Evolutionary conservation across 2,329 filamentous ascomycete genomes (phyloP).

Genomic region (Xylariaceae sp.): DNA sequence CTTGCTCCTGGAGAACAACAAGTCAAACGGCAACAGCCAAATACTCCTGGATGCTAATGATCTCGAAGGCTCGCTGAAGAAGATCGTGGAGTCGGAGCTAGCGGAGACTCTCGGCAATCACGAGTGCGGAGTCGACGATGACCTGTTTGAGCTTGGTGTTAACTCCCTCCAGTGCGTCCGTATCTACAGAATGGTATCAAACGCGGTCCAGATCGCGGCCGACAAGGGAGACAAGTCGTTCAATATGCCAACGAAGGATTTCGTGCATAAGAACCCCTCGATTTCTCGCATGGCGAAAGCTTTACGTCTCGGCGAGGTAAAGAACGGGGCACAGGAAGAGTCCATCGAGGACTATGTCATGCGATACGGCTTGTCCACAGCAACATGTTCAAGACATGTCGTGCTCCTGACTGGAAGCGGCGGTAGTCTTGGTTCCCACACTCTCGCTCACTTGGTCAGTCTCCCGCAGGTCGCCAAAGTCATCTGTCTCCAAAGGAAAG

Average conservation of each 20-base stretch:
- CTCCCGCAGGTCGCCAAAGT: background rate
- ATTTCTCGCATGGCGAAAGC: background rate
- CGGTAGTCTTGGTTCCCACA: background rate
- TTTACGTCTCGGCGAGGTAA: background rate
- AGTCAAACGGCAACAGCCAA: background rate
- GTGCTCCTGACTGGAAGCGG: background rate
- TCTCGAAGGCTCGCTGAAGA: background rate
- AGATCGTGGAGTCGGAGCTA: background rate
- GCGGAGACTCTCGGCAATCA: background rate
- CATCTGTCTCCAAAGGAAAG: background rate
- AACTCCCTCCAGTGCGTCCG: background rate
- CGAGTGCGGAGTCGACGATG: background rate
- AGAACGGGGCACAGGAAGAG: background rate
- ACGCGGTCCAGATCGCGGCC: background rate
- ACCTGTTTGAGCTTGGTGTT: conserved; percentile 1
- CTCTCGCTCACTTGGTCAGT: background rate
- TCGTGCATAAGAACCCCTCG: background rate
- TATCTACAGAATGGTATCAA: background rate
- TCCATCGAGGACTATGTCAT: background rate
- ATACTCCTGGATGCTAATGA: background rate
- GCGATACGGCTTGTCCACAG: background rate
- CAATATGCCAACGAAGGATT: background rate
- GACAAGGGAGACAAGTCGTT: background rate
- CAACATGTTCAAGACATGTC: background rate
- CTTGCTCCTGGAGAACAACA: background rate